Evolutionary conservation across 2,329 filamentous ascomycete species (phyloP).

Genomic region (Claviceps pazoutovae): DNA sequence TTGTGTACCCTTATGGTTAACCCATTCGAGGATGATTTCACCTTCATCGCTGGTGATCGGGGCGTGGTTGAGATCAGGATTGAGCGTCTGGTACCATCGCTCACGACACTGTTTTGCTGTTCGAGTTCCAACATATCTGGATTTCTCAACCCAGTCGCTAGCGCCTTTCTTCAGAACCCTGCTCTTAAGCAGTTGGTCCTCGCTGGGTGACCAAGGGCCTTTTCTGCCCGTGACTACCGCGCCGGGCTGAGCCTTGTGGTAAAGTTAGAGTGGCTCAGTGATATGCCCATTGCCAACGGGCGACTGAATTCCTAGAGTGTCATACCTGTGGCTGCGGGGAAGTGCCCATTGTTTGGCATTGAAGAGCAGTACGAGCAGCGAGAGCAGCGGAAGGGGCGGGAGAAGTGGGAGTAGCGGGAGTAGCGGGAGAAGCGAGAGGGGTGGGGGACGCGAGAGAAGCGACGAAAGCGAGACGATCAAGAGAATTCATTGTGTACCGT

Average conservation of each 20-base stretch:
- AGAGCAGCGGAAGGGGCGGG: no score
- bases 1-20: slow-evolving; percentile 64
- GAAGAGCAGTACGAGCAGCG: neutral
- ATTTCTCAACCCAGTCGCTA: slow-evolving; percentile 83
- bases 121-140: slow-evolving; percentile 58
- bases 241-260: neutral
- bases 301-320: no score
- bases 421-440: no score
- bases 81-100: slow-evolving; percentile 87
- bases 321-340: neutral
- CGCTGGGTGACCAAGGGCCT: slow-evolving; percentile 70
- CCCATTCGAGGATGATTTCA: slow-evolving; percentile 60
- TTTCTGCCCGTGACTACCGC: slow-evolving; percentile 24
- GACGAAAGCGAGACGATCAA: neutral
- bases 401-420: no score
- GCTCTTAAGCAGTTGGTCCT: slow-evolving; percentile 57
- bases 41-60: slow-evolving; percentile 62
- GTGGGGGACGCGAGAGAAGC: neutral
- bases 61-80: slow-evolving; percentile 59
- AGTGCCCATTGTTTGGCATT: neutral
- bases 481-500: neutral
- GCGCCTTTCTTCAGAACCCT: slow-evolving; percentile 60
- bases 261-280: neutral
- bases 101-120: slow-evolving; percentile 93
- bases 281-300: no score